Conservation (phyloP, 1,284 basidiomycete genomes). For the Austroboletus novae-zelandiae region DNA sequence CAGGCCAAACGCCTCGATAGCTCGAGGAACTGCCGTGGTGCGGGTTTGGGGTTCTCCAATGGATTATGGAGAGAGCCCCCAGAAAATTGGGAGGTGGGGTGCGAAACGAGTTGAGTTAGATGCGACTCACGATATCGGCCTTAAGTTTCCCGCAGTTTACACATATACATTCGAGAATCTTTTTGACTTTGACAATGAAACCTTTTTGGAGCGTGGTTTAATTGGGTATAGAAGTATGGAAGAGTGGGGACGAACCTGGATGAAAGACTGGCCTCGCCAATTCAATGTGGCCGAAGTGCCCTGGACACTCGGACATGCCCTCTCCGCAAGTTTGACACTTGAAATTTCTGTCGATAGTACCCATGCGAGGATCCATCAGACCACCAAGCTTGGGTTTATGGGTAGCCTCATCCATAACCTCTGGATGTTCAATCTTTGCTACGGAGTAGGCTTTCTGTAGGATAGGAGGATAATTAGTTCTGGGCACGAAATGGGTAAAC, state of each 20-base stretch:
- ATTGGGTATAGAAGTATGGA: not conserved
- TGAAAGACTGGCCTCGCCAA: slow-evolving; percentile 96
- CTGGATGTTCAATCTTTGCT: slow-evolving; percentile 97
- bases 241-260: slow-evolving; percentile 63
- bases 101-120: slow-evolving; percentile 82
- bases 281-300: slow-evolving; percentile 99
- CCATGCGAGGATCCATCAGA: slow-evolving; percentile 97
- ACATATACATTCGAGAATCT: slow-evolving; percentile 98
- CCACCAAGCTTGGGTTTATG: slow-evolving; percentile 89
- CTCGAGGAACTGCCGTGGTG: slow-evolving; percentile 68
- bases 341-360: slow-evolving; percentile 98
- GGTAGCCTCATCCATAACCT: slow-evolving; percentile 94
- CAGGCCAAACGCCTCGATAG: slow-evolving; percentile 76
- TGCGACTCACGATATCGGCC: slow-evolving; percentile 89
- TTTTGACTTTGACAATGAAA: slow-evolving; percentile 99
- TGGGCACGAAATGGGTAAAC: slow-evolving; percentile 8
- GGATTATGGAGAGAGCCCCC: slow-evolving; percentile 85
- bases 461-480: slow-evolving; percentile 15
- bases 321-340: slow-evolving; percentile 99
- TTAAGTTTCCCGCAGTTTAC: slow-evolving; percentile 98
- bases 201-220: slow-evolving; percentile 47
- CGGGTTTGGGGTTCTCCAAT: slow-evolving; percentile 89
- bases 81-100: slow-evolving; percentile 90
- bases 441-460: slow-evolving; percentile 94
- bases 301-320: slow-evolving; percentile 97